Percentiles rank a stretch among this genome's conserved stretches.
Conservation (phyloP, 108 stramenopile species). For the Nitzschia inconspicua region DNA sequence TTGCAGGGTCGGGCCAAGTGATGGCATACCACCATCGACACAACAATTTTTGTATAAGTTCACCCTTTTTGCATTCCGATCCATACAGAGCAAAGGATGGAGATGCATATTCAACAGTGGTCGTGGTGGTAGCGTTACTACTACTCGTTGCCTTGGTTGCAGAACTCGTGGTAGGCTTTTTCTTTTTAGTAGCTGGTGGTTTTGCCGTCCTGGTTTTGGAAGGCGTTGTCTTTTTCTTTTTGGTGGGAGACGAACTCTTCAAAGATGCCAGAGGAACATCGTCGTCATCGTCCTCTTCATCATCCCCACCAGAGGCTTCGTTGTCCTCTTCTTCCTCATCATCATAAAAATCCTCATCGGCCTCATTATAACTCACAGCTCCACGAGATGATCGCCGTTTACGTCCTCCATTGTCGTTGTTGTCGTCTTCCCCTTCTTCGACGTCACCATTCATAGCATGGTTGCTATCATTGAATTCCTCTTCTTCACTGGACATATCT, state of each 20-base stretch:
- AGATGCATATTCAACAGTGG: conserved; percentile 40
- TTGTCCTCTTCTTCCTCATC: conserved; percentile 26
- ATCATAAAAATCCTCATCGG: conserved; percentile 4
- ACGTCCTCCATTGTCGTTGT: not conserved
- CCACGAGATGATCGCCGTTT: conserved; percentile 6
- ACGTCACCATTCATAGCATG: too few species aligned
- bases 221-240: conserved; percentile 30
- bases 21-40: conserved; percentile 97
- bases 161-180: conserved; percentile 18
- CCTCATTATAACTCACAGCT: conserved; percentile 11
- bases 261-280: conserved; percentile 66
- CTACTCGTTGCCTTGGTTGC: conserved; percentile 5
- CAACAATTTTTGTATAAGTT: conserved; percentile 82
- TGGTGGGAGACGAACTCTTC: conserved; percentile 26
- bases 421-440: conserved; percentile 16
- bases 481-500: conserved; percentile 13
- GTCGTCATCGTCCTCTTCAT: conserved; percentile 49
- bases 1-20: conserved; percentile 71
- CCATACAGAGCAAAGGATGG: conserved; percentile 49
- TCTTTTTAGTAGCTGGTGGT: conserved; percentile 33
- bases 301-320: conserved; percentile 21
- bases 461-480: conserved; percentile 9
- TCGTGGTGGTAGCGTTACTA: too few species aligned
- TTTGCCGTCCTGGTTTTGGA: conserved; percentile 34
- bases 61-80: conserved; percentile 66